Conservation (phyloP, 176 grass and related monocot species). For the Phyllostachys edulis region DNA sequence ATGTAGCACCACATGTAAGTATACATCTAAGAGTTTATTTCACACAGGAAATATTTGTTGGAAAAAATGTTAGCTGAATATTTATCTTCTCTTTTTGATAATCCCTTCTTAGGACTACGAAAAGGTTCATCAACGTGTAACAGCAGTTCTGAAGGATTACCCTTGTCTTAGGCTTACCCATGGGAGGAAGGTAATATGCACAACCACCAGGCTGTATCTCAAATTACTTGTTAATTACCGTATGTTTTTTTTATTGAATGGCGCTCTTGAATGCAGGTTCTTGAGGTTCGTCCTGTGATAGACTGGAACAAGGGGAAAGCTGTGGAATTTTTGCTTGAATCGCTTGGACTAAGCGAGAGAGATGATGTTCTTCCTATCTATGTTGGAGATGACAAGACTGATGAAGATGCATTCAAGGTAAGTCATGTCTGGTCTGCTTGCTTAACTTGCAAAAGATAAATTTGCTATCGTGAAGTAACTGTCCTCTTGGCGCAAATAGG, state of each 20-base stretch:
- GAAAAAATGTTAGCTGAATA: slow-evolving; percentile 8
- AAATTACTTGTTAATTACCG: not conserved
- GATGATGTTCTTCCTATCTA: slow-evolving; percentile 86
- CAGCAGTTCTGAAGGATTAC: slow-evolving; percentile 64
- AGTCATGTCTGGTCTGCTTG: not conserved
- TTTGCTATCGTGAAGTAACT: not conserved
- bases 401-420: slow-evolving; percentile 99
- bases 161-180: slow-evolving; percentile 78
- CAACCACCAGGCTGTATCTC: not conserved
- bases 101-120: slow-evolving; percentile 49
- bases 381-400: slow-evolving; percentile 91
- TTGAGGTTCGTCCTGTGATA: slow-evolving; percentile 91
- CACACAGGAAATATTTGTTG: not conserved
- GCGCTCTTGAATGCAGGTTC: slow-evolving; percentile 50
- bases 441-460: not conserved
- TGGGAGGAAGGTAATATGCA: slow-evolving; percentile 77
- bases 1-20: slow-evolving; percentile 66
- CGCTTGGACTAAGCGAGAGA: slow-evolving; percentile 55
- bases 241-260: slow-evolving; percentile 7
- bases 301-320: slow-evolving; percentile 99
- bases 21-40: slow-evolving; percentile 11
- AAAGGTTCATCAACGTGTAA: slow-evolving; percentile 69
- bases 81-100: not conserved
- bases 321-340: slow-evolving; percentile 94
- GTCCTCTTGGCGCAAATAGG: slow-evolving; percentile 35